These are phyloP conservation scores for Phialemonium atrogriseum DNA, from an alignment of 2,329 filamentous ascomycete genomes.

Conservation along the genomic window DNA sequence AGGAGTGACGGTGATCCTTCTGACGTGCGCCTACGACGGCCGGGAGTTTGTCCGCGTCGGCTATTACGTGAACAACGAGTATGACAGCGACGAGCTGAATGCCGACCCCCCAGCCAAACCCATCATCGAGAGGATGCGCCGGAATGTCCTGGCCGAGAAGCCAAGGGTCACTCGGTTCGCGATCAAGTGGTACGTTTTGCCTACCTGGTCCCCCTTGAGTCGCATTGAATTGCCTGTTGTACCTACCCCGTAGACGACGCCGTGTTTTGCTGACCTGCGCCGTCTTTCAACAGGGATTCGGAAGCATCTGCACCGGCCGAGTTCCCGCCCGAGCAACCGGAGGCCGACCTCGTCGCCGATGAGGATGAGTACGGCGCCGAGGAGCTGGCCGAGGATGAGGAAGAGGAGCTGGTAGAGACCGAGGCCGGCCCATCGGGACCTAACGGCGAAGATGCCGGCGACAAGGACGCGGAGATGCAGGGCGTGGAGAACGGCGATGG, in stretches of 20 bases:
- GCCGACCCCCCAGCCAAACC: constrained; percentile 88
- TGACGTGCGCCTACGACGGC: constrained; percentile 93
- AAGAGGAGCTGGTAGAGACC: constrained; percentile 43
- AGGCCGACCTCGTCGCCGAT: constrained; percentile 79
- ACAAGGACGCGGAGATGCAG: constrained; percentile 23
- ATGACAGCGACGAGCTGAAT: constrained; percentile 82
- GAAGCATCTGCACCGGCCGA: constrained; percentile 93
- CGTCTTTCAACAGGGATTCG: constrained; percentile 63
- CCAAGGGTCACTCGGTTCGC: constrained; percentile 94
- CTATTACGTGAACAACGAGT: constrained; percentile 99
- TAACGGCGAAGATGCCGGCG: constrained; percentile 9
- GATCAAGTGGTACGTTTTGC: constrained; percentile 79
- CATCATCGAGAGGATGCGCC: constrained; percentile 80
- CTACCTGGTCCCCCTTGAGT: no score
- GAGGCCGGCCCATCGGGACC: constrained; percentile 28
- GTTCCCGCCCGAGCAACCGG: constrained; percentile 94
- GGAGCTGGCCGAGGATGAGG: constrained; percentile 68
- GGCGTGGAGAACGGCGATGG: constrained; percentile 17
- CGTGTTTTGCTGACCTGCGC: neutral
- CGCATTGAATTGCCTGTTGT: no score
- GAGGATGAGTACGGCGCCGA: constrained; percentile 89
- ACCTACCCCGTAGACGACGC: no score
- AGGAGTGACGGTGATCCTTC: constrained; percentile 91
- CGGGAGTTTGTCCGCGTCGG: constrained; percentile 96
- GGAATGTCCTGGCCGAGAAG: constrained; percentile 94